Base-by-base conservation (phyloP, 768 basidiomycete species). In the Gelatoporia subvermispora region DNA sequence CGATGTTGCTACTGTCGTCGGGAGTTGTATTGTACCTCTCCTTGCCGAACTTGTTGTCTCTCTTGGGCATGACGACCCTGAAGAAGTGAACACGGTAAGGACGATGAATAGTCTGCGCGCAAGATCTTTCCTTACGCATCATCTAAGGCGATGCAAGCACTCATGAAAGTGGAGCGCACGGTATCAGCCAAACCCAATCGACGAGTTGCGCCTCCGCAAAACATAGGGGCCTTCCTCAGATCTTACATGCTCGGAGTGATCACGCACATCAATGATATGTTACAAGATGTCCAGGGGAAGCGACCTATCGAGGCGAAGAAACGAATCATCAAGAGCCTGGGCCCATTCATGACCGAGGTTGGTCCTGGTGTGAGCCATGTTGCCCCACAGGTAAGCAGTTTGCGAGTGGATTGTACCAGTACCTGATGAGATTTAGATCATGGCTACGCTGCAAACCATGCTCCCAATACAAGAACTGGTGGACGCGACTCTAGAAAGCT, bases 391-490 rank as follows among this genome's bases (percentile, higher is more conserved):
- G 95, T 93, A 57, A 17, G 47, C 48, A 35, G 20, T 20, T 42
- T 18, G 3, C 4, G 9, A 18, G n/a, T n/a, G 16, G 8, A 3
- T 4, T 35, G n/a, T 24, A n/a, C 17, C 8, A 31, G 15, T 3
- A 16, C 8, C 21, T 3, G 18, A 35, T 24, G n/a, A 28, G 22
- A 24, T 3, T 37, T 10, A 99, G 95, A 85, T 97, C 56, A 93
- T 98, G 88, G 93, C 95, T 0, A 93, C 88, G 16, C 77, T 99
- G 35, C 95, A 98, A 68, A 92, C 88, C 5, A 88, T 86, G 69
- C 75, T 96, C n/a, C 66, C 72, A 28, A 74, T 90, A 10, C 76
- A 78, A 0, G 85, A 86, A 51, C 73, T 99, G 7, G 79, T 88
- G 0, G 80, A 87, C 49, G 84, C 82, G 7, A 88, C 92, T 0